Evolutionary conservation across 2,329 filamentous ascomycete species (phyloP).

Genomic region (Beauveria scarabaeidicola): DNA sequence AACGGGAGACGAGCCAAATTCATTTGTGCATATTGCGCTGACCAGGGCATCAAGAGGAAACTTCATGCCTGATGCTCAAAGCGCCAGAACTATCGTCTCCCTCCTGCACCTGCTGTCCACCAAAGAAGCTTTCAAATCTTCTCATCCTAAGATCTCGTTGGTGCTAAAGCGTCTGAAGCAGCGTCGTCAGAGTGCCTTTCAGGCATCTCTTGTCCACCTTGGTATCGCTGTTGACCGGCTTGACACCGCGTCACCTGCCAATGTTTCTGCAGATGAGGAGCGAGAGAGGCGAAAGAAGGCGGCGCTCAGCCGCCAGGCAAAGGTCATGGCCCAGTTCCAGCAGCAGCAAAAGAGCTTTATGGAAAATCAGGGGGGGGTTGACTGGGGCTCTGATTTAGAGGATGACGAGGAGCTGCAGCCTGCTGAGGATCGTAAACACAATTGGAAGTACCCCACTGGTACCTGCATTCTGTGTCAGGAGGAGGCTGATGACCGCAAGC

Average conservation of each 20-base stretch:
- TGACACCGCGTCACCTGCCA: conserved; percentile 73
- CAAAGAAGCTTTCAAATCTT: conserved; percentile 71
- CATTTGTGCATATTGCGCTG: conserved; percentile 67
- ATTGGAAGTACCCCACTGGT: conserved; percentile 83
- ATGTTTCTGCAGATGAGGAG: conserved; percentile 59
- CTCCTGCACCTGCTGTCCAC: conserved; percentile 53
- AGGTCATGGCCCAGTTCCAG: conserved; percentile 96
- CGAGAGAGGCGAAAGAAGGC: conserved; percentile 82
- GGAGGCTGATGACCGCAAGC: conserved; percentile 76
- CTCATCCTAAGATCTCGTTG: conserved; percentile 73
- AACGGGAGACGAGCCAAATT: conserved; percentile 41
- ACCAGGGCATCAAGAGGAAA: conserved; percentile 54
- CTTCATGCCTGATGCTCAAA: conserved; percentile 47
- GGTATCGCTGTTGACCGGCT: conserved; percentile 68
- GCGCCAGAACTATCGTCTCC: conserved; percentile 54
- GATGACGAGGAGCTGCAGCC: conserved; percentile 60
- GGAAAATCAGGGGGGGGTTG: conserved; percentile 75
- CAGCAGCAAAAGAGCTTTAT: conserved; percentile 95
- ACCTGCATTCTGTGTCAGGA: conserved; percentile 97
- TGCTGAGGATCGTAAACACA: conserved; percentile 53
- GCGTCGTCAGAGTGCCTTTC: conserved; percentile 67
- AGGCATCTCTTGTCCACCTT: conserved; percentile 53
- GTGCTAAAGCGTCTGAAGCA: conserved; percentile 80
- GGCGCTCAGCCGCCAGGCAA: conserved; percentile 79
- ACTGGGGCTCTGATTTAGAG: conserved; percentile 78